Base-by-base conservation (phyloP, 2,329 filamentous ascomycete genomes). In the Aspergillus phoenicis region DNA sequence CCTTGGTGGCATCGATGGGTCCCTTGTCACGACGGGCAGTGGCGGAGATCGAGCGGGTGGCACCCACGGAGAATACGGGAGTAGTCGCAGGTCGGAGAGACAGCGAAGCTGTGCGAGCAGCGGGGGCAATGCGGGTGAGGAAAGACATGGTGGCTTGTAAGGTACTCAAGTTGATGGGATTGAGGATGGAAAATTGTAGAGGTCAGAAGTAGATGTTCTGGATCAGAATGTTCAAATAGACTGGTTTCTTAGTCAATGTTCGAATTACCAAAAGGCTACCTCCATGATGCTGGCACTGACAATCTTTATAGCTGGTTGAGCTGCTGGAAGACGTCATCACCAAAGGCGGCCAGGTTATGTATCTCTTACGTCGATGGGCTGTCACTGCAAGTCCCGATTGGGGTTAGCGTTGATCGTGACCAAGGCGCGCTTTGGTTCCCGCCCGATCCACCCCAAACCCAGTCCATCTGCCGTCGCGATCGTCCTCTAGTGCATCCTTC, bases 1-100 rank as follows among this genome's bases (percentile, higher is more conserved):
- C 84, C 74, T 87, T 87, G 66, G 82, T 82, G 6, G 77, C 71
- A 48, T 87, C 84, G 52, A 84, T 74, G 38, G 83, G 80, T 43
- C 81, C 78, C 75, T 84, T 87, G 57, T 83, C 76, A 20, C 74
- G 69, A 48, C 75, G 66, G 41, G 78, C 71, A 10, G 84, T 82
- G 62, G 84, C 86, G 70, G 83, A 84, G 78, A 88, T 85, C 57
- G 70, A 69, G 52, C 70, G 61, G 30, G 53, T 62, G 33, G 53
- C 64, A 33, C 60, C 65, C 61, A 66, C 66, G 47, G 62, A 59
- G 43, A 67, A 66, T 7, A 65, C 48, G 22, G 63, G 64, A 56
- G 52, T 59, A 2, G 59, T 59, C 28, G 58, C 24, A 11, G 47
- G 43, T 26, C 49, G n/a, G 48, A 30, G 20, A 20, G 33, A 47